Conservation (phyloP, 306 rosid genomes). For the Vigna unguiculata region DNA sequence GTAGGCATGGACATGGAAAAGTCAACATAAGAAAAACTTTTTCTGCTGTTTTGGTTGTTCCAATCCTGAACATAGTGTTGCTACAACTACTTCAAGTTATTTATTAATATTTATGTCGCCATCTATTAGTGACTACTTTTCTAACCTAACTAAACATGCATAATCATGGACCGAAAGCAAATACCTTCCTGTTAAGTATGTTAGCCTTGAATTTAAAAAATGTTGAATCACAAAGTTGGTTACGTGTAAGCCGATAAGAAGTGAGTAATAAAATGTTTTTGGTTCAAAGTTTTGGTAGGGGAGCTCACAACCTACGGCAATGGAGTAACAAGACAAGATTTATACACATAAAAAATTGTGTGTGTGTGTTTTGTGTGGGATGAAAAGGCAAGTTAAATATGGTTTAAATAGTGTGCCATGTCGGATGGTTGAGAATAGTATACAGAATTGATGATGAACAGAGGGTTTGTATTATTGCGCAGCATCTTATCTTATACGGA, state of each 20-base stretch:
- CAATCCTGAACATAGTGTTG: neutral
- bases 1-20: neutral
- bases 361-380: slow-evolving; percentile 2
- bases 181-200: slow-evolving; percentile 20
- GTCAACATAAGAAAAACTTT: neutral
- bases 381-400: slow-evolving; percentile 39
- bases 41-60: neutral
- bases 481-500: slow-evolving; percentile 36
- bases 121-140: neutral
- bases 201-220: neutral
- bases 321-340: slow-evolving; percentile 26
- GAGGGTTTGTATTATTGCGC: slow-evolving; percentile 25
- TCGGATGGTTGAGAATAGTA: slow-evolving; percentile 56
- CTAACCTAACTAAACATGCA: slow-evolving; percentile 13
- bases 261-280: slow-evolving; percentile 26
- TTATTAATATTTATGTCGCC: neutral
- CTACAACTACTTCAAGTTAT: neutral
- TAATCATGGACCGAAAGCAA: slow-evolving; percentile 33
- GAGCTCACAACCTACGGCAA: slow-evolving; percentile 14
- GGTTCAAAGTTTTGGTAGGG: neutral
- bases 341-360: slow-evolving; percentile 9
- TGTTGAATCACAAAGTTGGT: neutral
- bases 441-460: slow-evolving; percentile 36
- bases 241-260: neutral
- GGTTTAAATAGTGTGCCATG: slow-evolving; percentile 51